Evolutionary conservation across 345 rosid genomes (phyloP).

Genomic region (Abelmoschus esculentus): DNA sequence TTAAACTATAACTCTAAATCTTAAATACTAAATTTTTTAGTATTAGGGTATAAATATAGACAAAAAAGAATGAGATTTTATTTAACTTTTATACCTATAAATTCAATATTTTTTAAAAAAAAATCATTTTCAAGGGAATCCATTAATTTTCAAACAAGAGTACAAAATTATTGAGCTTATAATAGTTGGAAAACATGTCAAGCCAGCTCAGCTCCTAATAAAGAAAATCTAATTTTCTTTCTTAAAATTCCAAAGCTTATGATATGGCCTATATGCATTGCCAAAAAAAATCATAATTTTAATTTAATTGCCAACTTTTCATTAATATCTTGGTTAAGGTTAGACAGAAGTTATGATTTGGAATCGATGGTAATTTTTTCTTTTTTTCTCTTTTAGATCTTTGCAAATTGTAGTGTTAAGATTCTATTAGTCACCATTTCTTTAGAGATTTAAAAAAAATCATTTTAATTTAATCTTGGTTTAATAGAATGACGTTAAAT

Average conservation of each 20-base stretch:
- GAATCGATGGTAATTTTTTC: background rate
- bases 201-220: conserved; percentile 2
- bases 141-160: background rate
- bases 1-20: too few species aligned
- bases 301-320: background rate
- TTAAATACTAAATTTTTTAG: too few species aligned
- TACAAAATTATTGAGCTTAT: background rate
- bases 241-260: background rate
- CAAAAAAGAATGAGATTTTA: too few species aligned
- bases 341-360: background rate
- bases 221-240: background rate
- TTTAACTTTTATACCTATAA: too few species aligned
- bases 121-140: background rate
- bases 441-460: background rate
- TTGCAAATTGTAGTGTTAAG: background rate
- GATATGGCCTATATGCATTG: too few species aligned
- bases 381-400: background rate
- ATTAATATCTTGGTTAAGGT: background rate
- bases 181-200: conserved; percentile 5
- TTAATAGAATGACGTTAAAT: too few species aligned
- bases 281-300: background rate
- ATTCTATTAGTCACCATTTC: background rate
- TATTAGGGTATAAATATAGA: too few species aligned
- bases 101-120: too few species aligned
- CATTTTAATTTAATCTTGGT: too few species aligned